Conservation (phyloP, 805 yeast species). For the Myxozyma neotropica region DNA sequence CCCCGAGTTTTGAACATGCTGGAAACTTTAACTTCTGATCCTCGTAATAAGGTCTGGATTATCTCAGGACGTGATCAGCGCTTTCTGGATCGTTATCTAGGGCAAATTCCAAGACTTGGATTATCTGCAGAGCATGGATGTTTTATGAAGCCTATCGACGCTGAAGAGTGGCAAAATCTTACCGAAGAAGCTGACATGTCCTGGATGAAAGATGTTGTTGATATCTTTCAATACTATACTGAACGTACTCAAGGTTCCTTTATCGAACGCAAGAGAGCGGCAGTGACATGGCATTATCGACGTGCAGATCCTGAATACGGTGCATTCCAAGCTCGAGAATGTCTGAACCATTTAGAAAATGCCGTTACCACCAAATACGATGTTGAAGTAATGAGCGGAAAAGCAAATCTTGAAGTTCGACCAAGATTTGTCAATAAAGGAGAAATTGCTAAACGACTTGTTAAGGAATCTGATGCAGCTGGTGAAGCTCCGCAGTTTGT, state of each 20-base stretch:
- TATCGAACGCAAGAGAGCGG: slow-evolving; percentile 87
- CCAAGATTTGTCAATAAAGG: slow-evolving; percentile 96
- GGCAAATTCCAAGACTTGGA: slow-evolving; percentile 64
- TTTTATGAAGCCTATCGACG: slow-evolving; percentile 70
- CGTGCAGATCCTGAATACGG: slow-evolving; percentile 94
- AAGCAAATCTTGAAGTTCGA: slow-evolving; percentile 96
- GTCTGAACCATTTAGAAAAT: slow-evolving; percentile 63
- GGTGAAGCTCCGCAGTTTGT: slow-evolving; percentile 54
- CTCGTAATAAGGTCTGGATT: slow-evolving; percentile 87
- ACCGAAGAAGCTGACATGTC: slow-evolving; percentile 85
- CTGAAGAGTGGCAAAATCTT: slow-evolving; percentile 75
- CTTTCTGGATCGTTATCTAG: slow-evolving; percentile 87
- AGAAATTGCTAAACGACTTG: slow-evolving; percentile 84
- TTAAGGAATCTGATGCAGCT: slow-evolving; percentile 47
- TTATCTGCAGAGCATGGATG: slow-evolving; percentile 98
- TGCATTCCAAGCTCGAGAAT: slow-evolving; percentile 74
- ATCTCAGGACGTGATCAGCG: slow-evolving; percentile 94
- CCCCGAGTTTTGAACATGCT: slow-evolving; percentile 65
- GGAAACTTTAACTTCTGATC: slow-evolving; percentile 66
- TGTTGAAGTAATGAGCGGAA: slow-evolving; percentile 95
- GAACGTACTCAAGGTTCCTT: slow-evolving; percentile 88
- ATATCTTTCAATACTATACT: slow-evolving; percentile 71
- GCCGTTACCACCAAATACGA: slow-evolving; percentile 68
- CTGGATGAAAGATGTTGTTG: slow-evolving; percentile 86
- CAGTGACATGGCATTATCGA: slow-evolving; percentile 97